Evolutionary conservation across 352 stramenopile genomes (phyloP).

Genomic region (Blastocystis hominis): DNA sequence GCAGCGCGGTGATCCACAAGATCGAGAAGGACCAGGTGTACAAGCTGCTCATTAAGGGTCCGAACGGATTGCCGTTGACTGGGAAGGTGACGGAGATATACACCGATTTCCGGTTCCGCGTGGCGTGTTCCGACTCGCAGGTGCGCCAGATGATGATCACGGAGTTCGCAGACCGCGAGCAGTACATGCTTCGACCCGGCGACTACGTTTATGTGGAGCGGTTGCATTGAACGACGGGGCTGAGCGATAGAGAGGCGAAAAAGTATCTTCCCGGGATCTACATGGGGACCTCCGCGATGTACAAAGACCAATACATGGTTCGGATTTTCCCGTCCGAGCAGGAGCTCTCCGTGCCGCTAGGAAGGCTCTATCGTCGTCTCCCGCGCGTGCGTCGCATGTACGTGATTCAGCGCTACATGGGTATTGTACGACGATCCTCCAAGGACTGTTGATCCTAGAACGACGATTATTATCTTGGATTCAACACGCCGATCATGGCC

Average conservation of each 20-base stretch:
- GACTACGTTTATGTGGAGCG: background rate
- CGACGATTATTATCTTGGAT: conserved; percentile 27
- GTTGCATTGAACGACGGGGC: background rate
- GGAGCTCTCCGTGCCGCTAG: background rate
- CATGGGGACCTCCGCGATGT: background rate
- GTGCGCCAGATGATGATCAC: background rate
- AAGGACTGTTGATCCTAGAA: background rate
- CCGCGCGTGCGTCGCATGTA: background rate
- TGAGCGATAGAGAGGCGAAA: background rate
- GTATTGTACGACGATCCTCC: background rate
- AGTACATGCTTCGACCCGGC: background rate
- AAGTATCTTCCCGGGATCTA: background rate
- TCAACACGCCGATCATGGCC: conserved; percentile 1
- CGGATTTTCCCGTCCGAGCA: conserved; percentile 17
- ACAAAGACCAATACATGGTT: background rate
- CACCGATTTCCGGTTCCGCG: conserved; percentile 14
- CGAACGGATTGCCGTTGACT: background rate
- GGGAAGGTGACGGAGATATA: background rate
- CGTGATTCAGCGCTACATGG: conserved; percentile 27
- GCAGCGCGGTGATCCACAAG: background rate
- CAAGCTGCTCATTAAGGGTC: background rate
- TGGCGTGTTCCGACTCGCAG: background rate
- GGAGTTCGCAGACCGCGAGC: background rate
- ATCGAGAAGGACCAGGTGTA: background rate
- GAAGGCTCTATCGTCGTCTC: background rate